Percentiles rank a stretch among this genome's conserved stretches.
phyloP scores from a whole-genome alignment of 2,329 filamentous ascomycete genomes.

The Colletotrichum sidae region DNA sequence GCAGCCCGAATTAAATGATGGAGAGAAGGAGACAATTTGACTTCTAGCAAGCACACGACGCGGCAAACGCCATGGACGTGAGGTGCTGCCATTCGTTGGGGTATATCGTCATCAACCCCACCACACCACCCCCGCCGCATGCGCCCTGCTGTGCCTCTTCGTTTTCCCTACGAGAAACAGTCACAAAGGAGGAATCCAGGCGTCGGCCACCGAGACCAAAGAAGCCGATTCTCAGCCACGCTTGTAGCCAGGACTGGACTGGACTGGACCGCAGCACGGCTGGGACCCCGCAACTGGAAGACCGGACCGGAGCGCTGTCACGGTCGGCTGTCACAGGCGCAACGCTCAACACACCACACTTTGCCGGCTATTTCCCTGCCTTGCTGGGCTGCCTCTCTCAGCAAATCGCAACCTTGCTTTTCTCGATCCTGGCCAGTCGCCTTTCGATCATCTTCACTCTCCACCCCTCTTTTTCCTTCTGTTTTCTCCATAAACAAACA shows the following conservation, averaged over 20 bases:
- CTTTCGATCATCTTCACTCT: slow-evolving; percentile 13
- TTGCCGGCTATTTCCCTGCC: slow-evolving; percentile 13
- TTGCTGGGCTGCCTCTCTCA: slow-evolving; percentile 20
- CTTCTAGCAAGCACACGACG: not conserved
- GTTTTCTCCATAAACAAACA: not conserved
- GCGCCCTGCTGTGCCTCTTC: slow-evolving; percentile 29
- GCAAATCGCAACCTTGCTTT: slow-evolving; percentile 9
- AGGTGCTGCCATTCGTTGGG: slow-evolving; percentile 24
- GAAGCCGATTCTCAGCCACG: slow-evolving; percentile 29
- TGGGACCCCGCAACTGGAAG: slow-evolving; percentile 14
- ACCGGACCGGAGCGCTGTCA: slow-evolving; percentile 7
- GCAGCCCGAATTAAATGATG: too few species aligned
- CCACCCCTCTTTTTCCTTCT: not conserved
- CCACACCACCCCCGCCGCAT: slow-evolving; percentile 35
- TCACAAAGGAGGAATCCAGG: slow-evolving; percentile 21
- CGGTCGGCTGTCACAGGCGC: slow-evolving; percentile 13
- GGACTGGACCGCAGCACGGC: slow-evolving; percentile 1
- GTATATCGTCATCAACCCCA: slow-evolving; percentile 10
- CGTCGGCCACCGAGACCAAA: not conserved
- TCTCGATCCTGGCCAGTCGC: slow-evolving; percentile 25
- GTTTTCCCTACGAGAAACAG: not conserved
- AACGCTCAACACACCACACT: slow-evolving; percentile 1
- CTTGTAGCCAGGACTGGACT: slow-evolving; percentile 8
- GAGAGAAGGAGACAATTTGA: too few species aligned
- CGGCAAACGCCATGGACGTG: slow-evolving; percentile 9